Percentiles rank a stretch among this genome's conserved stretches.
Conservation (phyloP, 352 stramenopile genomes). For the Blastocystis sp. region DNA sequence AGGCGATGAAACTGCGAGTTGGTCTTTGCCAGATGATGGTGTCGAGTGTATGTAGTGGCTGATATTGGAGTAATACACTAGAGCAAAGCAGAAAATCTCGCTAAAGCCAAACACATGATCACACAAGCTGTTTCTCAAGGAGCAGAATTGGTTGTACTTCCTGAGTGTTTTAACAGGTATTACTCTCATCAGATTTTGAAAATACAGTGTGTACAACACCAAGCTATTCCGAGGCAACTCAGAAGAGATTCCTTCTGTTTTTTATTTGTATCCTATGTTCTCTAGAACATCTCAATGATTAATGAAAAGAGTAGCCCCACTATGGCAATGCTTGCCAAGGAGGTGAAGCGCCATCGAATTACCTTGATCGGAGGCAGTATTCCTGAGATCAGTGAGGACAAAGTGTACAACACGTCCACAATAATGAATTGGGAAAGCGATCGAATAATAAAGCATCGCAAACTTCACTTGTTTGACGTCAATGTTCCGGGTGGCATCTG, state of each 20-base stretch:
- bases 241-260: conserved; percentile 81
- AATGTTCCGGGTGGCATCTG: conserved; percentile 95
- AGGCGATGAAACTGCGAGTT: conserved; percentile 47
- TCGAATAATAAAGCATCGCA: conserved; percentile 27
- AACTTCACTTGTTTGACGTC: conserved; percentile 95
- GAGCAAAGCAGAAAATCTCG: conserved; percentile 43
- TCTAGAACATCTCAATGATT: conserved; percentile 51
- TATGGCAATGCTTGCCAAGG: conserved; percentile 68
- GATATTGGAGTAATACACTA: neutral
- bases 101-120: conserved; percentile 57
- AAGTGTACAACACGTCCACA: conserved; percentile 66
- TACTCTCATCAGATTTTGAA: conserved; percentile 23
- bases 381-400: neutral
- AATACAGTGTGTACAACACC: conserved; percentile 84
- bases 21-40: conserved; percentile 59
- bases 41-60: neutral
- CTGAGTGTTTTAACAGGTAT: conserved; percentile 87
- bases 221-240: conserved; percentile 92
- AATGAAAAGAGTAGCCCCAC: conserved; percentile 66
- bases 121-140: conserved; percentile 70
- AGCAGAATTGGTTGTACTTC: conserved; percentile 81
- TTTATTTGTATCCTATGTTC: neutral
- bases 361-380: conserved; percentile 50
- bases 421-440: conserved; percentile 63
- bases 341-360: conserved; percentile 73